Base-by-base conservation (phyloP, 768 basidiomycete genomes). In the Russula sp. region DNA sequence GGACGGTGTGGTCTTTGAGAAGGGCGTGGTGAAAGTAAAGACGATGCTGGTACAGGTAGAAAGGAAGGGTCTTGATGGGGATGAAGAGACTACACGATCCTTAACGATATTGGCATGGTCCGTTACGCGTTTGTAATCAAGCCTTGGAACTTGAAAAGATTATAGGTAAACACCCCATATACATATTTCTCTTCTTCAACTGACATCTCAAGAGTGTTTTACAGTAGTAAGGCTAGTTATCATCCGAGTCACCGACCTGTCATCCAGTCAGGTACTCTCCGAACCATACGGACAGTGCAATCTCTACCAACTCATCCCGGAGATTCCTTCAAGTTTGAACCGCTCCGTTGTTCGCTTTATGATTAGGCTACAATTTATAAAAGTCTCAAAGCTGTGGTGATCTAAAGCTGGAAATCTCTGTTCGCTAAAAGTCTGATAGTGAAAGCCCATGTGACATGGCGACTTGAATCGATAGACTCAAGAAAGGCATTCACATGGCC, bases 1-100 rank as follows among this genome's bases (percentile, higher is more conserved):
- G 69, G 52, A 68, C 20, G 63, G 60, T 2, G 32, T 43, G 32
- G 57, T 69, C 5, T 69, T 70, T 48, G 59, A 56, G 60, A 61
- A 63, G 36, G 66, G 65, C 11, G 50, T 56, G 7, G 69, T 67
- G 18, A 43, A 65, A 16, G 66, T 65, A 7, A 38, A 60, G 45
- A 47, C 55, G 11, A 16, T 50, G 25, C 43, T 61, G 43, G 46
- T 55, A 35, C 14, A 58, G 4, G 32, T 54, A 16, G 39, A 10
- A 42, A 18, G 16, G 41, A 29, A 34, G 25, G 6, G 11, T 32
- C 14, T 9, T 22, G 47, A 41, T 3, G 56, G 20, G 2, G 34
- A 6, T 11, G 47, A 49, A 9, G 10, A 1, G 4, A 14, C 32
- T 29, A 7, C 18, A 11, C 38, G 16, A 22, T 18, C 11, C 16